Evolutionary conservation across 2,329 filamentous ascomycete genomes (phyloP), one percentile per base, ranked within the genome.

Genomic region (Cladosporium austrohemisphaericum): DNA sequence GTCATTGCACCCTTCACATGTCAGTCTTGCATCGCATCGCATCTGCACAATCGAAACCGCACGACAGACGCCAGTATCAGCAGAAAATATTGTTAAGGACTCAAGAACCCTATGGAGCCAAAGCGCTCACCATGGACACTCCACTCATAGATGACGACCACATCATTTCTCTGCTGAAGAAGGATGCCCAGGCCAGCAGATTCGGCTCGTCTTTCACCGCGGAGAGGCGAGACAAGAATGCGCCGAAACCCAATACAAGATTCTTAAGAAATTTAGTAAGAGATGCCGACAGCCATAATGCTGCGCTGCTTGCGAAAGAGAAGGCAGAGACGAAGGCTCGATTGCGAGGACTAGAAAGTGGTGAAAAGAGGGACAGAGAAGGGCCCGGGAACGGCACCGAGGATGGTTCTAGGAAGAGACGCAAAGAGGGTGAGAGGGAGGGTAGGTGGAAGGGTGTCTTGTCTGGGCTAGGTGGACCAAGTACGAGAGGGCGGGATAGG

Each of bases 251-350:
- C 3, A 97, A 98, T 62, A 96, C 88, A 0, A 80, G 86, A 26
- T 97, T 97, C 65, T 72, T 98, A 33, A 84, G 84, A 51, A 86
- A 93, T 61, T 87, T 97, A 50, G 88, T 98, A 54, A 86, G 85
- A 55, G 86, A 93, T 57, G 94, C 89, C 7, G 86, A 94, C 60
- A 85, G 71, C 47, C 92, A 98, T 70, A 98, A 98, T 76, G 83
- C 86, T 19, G 86, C 88, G 1, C 75, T 97, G 23, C 80, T 89
- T 14, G 88, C 86, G 1, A 94, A 85, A 62, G 92, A 97, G 66
- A 83, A 84, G 20, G 82, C 86, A 40, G 91, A 97, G 57, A 83
- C 89, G 0, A 77, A 78, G 53, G 82, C 82, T 3, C 82, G 88
- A 16, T 76, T 95, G 49, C 78, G 79, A 56, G 74, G 76, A 49